phyloP scores from a whole-genome alignment of 306 rosid genomes.

The Arachis hypogaea region DNA sequence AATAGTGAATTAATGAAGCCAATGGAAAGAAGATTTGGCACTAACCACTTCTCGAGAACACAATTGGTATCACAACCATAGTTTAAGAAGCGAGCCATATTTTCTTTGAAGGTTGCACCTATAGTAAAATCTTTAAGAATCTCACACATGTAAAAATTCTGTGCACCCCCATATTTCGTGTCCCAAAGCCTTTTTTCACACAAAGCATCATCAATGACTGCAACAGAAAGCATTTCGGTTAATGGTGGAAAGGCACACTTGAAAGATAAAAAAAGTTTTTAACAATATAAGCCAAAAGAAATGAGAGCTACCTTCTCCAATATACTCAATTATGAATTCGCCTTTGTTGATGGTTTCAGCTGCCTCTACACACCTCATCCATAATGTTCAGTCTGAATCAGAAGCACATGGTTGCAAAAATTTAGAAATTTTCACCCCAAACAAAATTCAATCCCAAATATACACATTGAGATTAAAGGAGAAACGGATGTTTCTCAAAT shows the following conservation, averaged over 20 bases:
- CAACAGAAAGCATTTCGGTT: conserved; percentile 40
- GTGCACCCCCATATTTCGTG: conserved; percentile 76
- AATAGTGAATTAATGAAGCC: not conserved
- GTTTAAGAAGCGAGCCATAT: conserved; percentile 80
- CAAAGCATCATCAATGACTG: conserved; percentile 86
- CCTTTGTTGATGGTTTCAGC: conserved; percentile 72
- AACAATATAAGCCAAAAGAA: conserved; percentile 19
- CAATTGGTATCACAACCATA: conserved; percentile 95
- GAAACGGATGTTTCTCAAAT: not conserved
- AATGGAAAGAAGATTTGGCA: conserved; percentile 34
- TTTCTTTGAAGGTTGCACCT: conserved; percentile 94
- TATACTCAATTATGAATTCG: conserved; percentile 77
- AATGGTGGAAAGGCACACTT: conserved; percentile 9
- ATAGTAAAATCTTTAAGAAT: conserved; percentile 90
- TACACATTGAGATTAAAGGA: not conserved
- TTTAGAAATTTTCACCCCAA: not conserved
- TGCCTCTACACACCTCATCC: conserved; percentile 96
- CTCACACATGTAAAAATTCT: conserved; percentile 94
- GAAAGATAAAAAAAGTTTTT: conserved; percentile 5
- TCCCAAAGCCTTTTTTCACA: conserved; percentile 93
- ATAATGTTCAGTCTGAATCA: conserved; percentile 76
- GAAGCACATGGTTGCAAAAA: conserved; percentile 17
- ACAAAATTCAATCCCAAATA: not conserved
- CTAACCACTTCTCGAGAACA: conserved; percentile 88
- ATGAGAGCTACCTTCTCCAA: conserved; percentile 81